Base-by-base conservation (phyloP, 805 yeast species). In the Pichia californica region DNA sequence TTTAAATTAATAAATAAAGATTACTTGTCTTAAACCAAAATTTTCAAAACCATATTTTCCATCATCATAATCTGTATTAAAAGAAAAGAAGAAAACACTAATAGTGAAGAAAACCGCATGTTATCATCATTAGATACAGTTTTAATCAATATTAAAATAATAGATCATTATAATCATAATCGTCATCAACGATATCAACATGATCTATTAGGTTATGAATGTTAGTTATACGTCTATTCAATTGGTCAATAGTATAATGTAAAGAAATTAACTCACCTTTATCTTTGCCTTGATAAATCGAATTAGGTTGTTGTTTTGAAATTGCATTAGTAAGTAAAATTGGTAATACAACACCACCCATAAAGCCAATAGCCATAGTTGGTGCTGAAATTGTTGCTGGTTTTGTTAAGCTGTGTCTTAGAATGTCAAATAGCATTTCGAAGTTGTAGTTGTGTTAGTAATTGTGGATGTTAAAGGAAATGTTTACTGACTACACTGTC, bases 321-420 rank as follows among this genome's bases (percentile, higher is more conserved):
- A 47, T 25, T 36, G 47, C 47, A 33, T 44, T 43, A 7, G 49
- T 48, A 6, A 49, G 15, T 34, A 49, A 27, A 11, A 49, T 40
- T 16, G 52, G 52, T 25, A 47, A 38, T 5, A 47, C 46, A 13
- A 49, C 48, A n/a, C 52, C 52, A 28, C 52, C 52, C 40, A 49
- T 31, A 15, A 49, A 47, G 19, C 50, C 52, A 14, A 44, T 32
- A 5, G 50, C 50, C 18, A 49, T 43, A n/a, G 48, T 48, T 14
- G 49, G 52, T 6, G 48, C 43, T 15, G 44, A 26, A 5, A 44
- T 44, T 30, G 50, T 18, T 10, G 36, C 21, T 20, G 44, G 46
- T 21, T 30, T 38, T 29, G 41, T 31, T n/a, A 44, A 28, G 16
- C 26, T 36, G 19, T 44, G 38, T 44, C 44, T 35, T 15, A 44